Conservation (phyloP, 805 yeast species). For the Hyphopichia homilentoma region DNA sequence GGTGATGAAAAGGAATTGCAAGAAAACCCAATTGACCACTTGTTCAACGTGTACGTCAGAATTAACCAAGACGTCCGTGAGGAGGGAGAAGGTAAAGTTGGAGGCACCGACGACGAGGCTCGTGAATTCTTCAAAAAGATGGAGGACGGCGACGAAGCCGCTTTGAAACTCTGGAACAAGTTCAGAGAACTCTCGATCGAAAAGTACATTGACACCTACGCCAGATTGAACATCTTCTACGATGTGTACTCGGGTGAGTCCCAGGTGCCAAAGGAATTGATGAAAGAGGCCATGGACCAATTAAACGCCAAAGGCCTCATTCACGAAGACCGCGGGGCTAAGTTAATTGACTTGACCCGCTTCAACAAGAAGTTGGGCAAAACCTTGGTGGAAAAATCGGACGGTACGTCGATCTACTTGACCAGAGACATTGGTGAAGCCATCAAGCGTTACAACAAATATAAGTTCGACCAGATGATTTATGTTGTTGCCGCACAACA, state of each 20-base stretch:
- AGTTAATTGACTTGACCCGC: slow-evolving; percentile 77
- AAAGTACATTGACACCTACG: slow-evolving; percentile 82
- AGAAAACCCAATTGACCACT: slow-evolving; percentile 85
- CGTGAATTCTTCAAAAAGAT: slow-evolving; percentile 81
- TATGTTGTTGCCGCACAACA: slow-evolving; percentile 96
- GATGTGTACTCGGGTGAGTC: slow-evolving; percentile 96
- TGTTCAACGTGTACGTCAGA: slow-evolving; percentile 89
- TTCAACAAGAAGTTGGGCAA: slow-evolving; percentile 91
- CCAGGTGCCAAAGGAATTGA: slow-evolving; percentile 72
- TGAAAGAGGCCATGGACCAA: slow-evolving; percentile 60
- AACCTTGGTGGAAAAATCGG: slow-evolving; percentile 87
- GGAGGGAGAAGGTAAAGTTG: slow-evolving; percentile 49
- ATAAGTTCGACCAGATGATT: slow-evolving; percentile 90
- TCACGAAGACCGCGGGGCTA: slow-evolving; percentile 88
- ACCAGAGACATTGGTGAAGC: slow-evolving; percentile 98
- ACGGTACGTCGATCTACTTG: slow-evolving; percentile 90
- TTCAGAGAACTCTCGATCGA: slow-evolving; percentile 90
- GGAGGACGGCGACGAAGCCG: slow-evolving; percentile 90
- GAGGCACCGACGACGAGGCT: slow-evolving; percentile 77
- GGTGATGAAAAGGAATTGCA: slow-evolving; percentile 74
- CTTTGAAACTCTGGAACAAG: slow-evolving; percentile 74
- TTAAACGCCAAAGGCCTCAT: slow-evolving; percentile 69
- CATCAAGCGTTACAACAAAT: slow-evolving; percentile 77
- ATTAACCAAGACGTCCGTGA: slow-evolving; percentile 72
- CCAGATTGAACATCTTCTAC: slow-evolving; percentile 83